Conservation (phyloP, 305 asterid species). For the Salvia sclarea region DNA sequence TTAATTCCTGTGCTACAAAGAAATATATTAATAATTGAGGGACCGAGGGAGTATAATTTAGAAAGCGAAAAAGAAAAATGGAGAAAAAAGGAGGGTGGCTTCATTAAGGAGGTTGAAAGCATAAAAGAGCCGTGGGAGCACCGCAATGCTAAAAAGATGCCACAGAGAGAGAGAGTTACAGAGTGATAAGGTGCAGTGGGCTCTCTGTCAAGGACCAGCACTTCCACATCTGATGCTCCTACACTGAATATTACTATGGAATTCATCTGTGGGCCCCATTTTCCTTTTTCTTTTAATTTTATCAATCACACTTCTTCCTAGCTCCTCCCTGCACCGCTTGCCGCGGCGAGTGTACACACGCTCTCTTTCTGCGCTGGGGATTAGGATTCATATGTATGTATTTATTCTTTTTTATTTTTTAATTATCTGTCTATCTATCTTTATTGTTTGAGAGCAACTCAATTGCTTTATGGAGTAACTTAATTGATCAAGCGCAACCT, state of each 20-base stretch:
- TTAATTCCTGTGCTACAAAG: no score
- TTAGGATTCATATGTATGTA: background rate
- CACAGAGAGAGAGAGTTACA: constrained; percentile 15
- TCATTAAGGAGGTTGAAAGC: constrained; percentile 7
- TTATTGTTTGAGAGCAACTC: no score
- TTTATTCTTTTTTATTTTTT: background rate
- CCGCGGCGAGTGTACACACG: constrained; percentile 20
- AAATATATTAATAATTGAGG: no score
- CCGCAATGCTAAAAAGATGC: constrained; percentile 45
- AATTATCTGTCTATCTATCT: no score
- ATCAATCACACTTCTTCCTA: background rate
- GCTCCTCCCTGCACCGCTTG: background rate
- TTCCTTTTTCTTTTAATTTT: background rate
- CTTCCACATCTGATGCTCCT: constrained; percentile 30
- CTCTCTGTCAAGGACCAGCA: constrained; percentile 24
- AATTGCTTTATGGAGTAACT: background rate
- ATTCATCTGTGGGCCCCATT: constrained; percentile 25
- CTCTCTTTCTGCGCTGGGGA: background rate
- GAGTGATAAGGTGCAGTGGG: constrained; percentile 33
- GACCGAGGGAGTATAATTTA: no score
- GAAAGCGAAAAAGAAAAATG: background rate
- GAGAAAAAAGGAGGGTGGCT: background rate
- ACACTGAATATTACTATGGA: constrained; percentile 17
- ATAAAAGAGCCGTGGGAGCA: constrained; percentile 42
- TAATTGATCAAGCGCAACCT: no score